Conservation (phyloP, 1,139 yeast species). For the Saccharomyces hybrid region DNA sequence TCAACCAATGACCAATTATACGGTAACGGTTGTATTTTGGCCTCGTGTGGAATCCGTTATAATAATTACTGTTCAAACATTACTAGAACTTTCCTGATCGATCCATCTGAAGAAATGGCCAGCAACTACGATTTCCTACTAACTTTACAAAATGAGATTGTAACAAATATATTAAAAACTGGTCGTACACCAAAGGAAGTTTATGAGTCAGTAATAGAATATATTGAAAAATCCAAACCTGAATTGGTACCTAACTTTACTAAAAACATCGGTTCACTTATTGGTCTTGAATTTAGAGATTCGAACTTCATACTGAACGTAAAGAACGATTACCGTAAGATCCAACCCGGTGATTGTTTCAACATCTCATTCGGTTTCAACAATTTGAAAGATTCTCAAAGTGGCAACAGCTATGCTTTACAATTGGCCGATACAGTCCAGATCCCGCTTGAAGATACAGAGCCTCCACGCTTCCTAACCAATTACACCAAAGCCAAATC, state of each 20-base stretch:
- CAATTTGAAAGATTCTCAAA: slow-evolving; percentile 46
- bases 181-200: slow-evolving; percentile 63
- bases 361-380: slow-evolving; percentile 74
- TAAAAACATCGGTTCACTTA: slow-evolving; percentile 82
- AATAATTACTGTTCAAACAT: slow-evolving; percentile 84
- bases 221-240: slow-evolving; percentile 51
- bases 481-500: slow-evolving; percentile 64
- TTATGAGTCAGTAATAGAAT: slow-evolving; percentile 56
- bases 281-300: slow-evolving; percentile 89
- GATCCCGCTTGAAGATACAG: slow-evolving; percentile 46
- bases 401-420: slow-evolving; percentile 54
- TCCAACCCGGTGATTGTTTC: slow-evolving; percentile 68
- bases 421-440: slow-evolving; percentile 78
- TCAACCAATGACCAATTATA: slow-evolving; percentile 59
- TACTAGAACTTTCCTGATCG: slow-evolving; percentile 83
- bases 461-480: slow-evolving; percentile 60
- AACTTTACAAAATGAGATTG: slow-evolving; percentile 57
- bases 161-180: slow-evolving; percentile 48
- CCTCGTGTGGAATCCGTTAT: slow-evolving; percentile 82
- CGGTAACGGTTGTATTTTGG: slow-evolving; percentile 74
- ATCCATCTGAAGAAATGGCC: slow-evolving; percentile 77
- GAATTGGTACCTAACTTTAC: slow-evolving; percentile 60
- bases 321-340: slow-evolving; percentile 56
- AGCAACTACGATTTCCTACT: slow-evolving; percentile 70
- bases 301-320: slow-evolving; percentile 63